Evolutionary conservation across 1,139 yeast species (phyloP).

Genomic region (Spencermartinsiella ligniputridi): DNA sequence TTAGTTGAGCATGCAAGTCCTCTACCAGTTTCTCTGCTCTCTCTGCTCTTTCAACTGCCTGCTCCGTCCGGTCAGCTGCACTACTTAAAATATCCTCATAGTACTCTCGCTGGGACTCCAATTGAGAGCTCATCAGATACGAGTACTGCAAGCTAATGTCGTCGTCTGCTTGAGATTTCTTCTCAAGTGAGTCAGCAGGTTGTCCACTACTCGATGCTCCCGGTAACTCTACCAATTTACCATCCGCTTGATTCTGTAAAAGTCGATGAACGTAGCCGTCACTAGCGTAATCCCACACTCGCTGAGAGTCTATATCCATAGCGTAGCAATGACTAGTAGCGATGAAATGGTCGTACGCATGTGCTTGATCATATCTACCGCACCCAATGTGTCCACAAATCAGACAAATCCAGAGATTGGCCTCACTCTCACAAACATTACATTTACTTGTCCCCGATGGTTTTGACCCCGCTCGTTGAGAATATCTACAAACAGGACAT

Average conservation of each 20-base stretch:
- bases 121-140: constrained; percentile 68
- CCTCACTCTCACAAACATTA: constrained; percentile 52
- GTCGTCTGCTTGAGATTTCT: constrained; percentile 35
- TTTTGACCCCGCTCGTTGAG: constrained; percentile 38
- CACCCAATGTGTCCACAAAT: constrained; percentile 90
- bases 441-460: constrained; percentile 31
- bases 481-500: constrained; percentile 88
- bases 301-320: constrained; percentile 77
- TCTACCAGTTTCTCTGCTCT: constrained; percentile 35
- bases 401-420: constrained; percentile 84
- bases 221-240: constrained; percentile 20
- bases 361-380: constrained; percentile 83
- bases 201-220: constrained; percentile 1
- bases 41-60: constrained; percentile 36
- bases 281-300: constrained; percentile 96
- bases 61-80: constrained; percentile 33
- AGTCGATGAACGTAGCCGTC: constrained; percentile 87
- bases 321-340: constrained; percentile 84
- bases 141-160: constrained; percentile 74
- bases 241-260: constrained; percentile 60
- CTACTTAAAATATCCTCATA: constrained; percentile 61
- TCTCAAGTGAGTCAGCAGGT: neutral
- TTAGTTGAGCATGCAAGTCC: constrained; percentile 13
- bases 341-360: constrained; percentile 78
- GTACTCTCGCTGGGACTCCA: constrained; percentile 85